Conservation (phyloP, 1,284 basidiomycete genomes). For the Porogramme epimiltina region DNA sequence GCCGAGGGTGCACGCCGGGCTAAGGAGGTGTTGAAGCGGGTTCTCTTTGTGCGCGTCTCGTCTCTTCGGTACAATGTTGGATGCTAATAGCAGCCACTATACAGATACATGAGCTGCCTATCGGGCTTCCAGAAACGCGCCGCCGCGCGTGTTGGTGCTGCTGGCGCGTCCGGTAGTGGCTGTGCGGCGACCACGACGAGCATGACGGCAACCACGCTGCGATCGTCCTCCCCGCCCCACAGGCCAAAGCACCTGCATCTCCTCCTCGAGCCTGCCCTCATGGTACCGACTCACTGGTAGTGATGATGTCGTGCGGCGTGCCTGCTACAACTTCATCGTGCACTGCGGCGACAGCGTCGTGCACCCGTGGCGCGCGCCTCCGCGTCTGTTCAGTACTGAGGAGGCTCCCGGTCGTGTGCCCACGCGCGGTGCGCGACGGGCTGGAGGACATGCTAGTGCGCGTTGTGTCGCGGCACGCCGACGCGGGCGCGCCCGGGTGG, state of each 20-base stretch:
- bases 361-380: not conserved
- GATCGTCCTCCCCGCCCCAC: too few relatives aligned
- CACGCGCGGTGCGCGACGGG: not conserved
- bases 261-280: too few relatives aligned
- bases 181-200: not conserved
- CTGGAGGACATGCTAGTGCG: not conserved
- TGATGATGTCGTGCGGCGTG: too few relatives aligned
- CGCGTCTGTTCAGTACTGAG: too few relatives aligned
- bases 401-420: not conserved
- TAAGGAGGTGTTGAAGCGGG: too few relatives aligned
- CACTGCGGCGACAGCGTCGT: not conserved
- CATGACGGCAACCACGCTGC: not conserved
- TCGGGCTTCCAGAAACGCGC: not conserved
- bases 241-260: too few relatives aligned
- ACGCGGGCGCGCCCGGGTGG: too few relatives aligned
- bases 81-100: too few relatives aligned
- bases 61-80: too few relatives aligned
- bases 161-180: slow-evolving; percentile 1
- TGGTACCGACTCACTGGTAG: too few relatives aligned
- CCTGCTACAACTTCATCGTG: not conserved
- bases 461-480: not conserved
- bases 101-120: not conserved
- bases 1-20: too few relatives aligned
- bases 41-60: too few relatives aligned
- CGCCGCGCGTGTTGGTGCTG: not conserved